phyloP scores from a whole-genome alignment of 495 filamentous ascomycete species.

The Schizothecium vesticola region DNA sequence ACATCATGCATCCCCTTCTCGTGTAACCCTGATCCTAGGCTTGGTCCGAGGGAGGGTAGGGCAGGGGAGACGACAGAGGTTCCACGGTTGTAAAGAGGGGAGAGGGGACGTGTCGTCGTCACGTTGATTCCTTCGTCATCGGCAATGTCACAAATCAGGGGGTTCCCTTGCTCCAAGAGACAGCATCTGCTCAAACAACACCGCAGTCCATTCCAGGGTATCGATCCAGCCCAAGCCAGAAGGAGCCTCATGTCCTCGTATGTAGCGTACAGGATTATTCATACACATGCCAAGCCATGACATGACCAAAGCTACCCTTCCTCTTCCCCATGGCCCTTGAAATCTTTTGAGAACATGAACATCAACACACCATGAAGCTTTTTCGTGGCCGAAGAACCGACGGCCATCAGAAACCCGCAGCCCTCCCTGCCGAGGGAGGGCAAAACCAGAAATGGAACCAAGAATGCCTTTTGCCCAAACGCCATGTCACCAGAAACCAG shows the following conservation, averaged over 20 bases:
- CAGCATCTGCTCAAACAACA: background rate
- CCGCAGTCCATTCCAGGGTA: background rate
- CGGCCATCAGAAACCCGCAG: background rate
- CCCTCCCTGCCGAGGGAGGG: background rate
- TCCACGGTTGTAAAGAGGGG: constrained; percentile 3
- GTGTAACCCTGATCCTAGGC: constrained; percentile 17
- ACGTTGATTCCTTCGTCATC: background rate
- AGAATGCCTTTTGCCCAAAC: background rate
- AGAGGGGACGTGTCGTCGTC: background rate
- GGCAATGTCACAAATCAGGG: background rate
- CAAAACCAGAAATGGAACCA: background rate
- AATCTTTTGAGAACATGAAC: background rate
- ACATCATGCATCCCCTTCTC: constrained; percentile 24
- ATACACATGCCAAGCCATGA: constrained; percentile 11
- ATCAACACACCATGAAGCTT: background rate
- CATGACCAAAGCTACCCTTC: background rate
- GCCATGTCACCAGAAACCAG: background rate
- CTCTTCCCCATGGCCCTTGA: background rate
- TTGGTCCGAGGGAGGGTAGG: background rate
- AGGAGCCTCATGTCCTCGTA: background rate
- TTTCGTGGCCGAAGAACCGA: background rate
- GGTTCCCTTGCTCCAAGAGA: background rate
- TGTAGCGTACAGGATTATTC: constrained; percentile 10
- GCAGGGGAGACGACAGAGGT: background rate
- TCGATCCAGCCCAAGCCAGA: background rate